Conservation (phyloP, 2,329 filamentous ascomycete genomes). For the Moelleriella libera region DNA sequence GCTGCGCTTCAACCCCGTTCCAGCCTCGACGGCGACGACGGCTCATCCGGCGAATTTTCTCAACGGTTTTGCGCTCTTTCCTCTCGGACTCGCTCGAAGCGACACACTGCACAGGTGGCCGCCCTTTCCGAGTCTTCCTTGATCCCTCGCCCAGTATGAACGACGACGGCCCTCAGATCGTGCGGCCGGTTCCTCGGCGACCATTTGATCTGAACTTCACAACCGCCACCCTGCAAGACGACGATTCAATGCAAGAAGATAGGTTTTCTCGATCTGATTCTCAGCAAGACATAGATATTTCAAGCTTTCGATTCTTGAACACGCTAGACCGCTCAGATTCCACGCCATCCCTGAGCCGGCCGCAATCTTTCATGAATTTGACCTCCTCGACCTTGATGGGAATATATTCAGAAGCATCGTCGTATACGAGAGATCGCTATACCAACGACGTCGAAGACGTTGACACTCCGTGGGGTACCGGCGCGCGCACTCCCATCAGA, state of each 20-base stretch:
- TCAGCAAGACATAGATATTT: conserved; percentile 13
- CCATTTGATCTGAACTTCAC: conserved; percentile 48
- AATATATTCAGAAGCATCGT: conserved; percentile 65
- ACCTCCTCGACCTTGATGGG: conserved; percentile 82
- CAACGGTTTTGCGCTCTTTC: no score
- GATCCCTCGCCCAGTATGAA: conserved; percentile 13
- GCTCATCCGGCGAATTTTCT: no score
- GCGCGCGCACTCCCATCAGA: conserved; percentile 52
- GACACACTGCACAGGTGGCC: no score
- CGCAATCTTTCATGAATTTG: conserved; percentile 70
- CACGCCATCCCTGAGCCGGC: conserved; percentile 41
- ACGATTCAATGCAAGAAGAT: conserved; percentile 15
- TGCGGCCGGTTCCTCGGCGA: conserved; percentile 58
- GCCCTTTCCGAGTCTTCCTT: no score
- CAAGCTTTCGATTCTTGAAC: conserved; percentile 20
- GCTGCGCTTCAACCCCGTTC: no score
- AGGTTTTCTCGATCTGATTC: conserved; percentile 8
- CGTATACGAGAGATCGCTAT: conserved; percentile 28
- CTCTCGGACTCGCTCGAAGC: no score
- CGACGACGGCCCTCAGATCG: conserved; percentile 36
- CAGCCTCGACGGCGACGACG: no score
- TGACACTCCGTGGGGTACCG: conserved; percentile 65
- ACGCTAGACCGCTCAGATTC: conserved; percentile 25
- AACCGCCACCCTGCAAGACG: conserved; percentile 28
- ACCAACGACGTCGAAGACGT: conserved; percentile 33